Percentiles rank a stretch among this genome's conserved stretches.
Evolutionary conservation across 176 grass and related monocot species (phyloP).

Genomic region (Oryza officinalis): DNA sequence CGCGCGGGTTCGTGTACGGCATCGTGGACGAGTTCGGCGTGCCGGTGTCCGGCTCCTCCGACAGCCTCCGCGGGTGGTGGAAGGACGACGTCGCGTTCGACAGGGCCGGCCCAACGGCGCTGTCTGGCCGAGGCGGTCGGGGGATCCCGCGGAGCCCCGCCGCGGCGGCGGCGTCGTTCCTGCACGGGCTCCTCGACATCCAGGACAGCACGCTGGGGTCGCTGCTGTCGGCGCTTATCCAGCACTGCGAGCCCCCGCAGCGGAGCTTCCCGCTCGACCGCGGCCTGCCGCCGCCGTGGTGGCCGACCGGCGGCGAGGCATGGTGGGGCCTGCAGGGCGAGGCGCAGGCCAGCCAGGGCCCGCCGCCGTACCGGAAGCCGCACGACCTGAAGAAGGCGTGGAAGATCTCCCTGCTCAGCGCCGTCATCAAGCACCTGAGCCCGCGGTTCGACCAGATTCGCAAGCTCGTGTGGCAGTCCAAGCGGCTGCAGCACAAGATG

Average conservation of each 20-base stretch:
- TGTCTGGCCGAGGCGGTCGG: background rate
- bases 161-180: background rate
- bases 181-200: conserved; percentile 54
- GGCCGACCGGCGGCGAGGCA: conserved; percentile 69
- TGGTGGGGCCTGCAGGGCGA: conserved; percentile 81
- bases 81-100: conserved; percentile 70
- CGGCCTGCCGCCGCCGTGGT: conserved; percentile 62
- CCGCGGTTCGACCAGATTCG: conserved; percentile 63
- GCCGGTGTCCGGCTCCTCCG: conserved; percentile 70
- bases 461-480: conserved; percentile 68
- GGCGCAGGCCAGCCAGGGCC: conserved; percentile 47
- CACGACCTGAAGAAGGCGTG: conserved; percentile 88
- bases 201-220: conserved; percentile 71
- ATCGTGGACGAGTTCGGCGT: conserved; percentile 59
- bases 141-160: background rate
- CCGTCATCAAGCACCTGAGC: conserved; percentile 82
- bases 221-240: conserved; percentile 65
- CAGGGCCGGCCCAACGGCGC: conserved; percentile 44
- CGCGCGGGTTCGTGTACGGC: conserved; percentile 86
- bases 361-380: conserved; percentile 76
- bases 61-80: conserved; percentile 73
- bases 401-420: conserved; percentile 66
- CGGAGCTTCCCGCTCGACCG: conserved; percentile 65
- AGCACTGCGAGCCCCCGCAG: conserved; percentile 72
- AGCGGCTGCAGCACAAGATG: conserved; percentile 75